Evolutionary conservation across 148 eudicot species (phyloP), one percentile per base, ranked within the genome.

Genomic region (Rhododendron ferrugineum): DNA sequence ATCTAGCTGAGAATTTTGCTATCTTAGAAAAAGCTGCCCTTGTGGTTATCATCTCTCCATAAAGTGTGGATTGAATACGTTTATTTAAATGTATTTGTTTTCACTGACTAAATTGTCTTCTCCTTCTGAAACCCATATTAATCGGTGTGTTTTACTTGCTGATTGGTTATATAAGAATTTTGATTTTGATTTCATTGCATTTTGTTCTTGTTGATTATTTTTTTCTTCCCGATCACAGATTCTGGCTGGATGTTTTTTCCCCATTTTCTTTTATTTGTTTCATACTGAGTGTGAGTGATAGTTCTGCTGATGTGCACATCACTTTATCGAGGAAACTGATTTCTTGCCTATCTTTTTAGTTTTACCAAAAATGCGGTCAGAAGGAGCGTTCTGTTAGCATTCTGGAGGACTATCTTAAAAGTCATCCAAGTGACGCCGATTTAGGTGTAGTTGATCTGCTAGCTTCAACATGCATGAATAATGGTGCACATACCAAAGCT

Each of bases 401-500:
- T 64, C 87, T 96, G 86, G 95, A 94, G 90, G 90, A 85, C 46
- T 92, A 92, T 87, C 86, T 96, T 30, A 92, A 85, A 86, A 79
- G 88, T 78, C 90, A 92, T 88, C 90, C 90, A 80, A 86, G 84
- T 90, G 92, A 90, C 83, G 90, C 88, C 90, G 89, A 94, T 85
- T 83, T 90, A 32, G 79, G 90, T 80, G 90, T 90, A 80, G 90
- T 94, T 84, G 90, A 91, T 90, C 86, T 90, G 88, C 79, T 96
- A 86, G 96, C 89, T 85, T 85, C 93, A 78, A 84, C 91, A 78
- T 91, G 82, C 82, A 93, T 96, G 87, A 93, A 91, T 82, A 88
- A 64, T 83, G 86, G 87, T 78, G 89, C 82, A n/a, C 86, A 91
- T 84, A 74, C 76, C 18, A 92, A 90, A 88, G 98, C 98, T 84